Evolutionary conservation across 2,329 filamentous ascomycete genomes (phyloP).

Genomic region (Arthroderma uncinatum): DNA sequence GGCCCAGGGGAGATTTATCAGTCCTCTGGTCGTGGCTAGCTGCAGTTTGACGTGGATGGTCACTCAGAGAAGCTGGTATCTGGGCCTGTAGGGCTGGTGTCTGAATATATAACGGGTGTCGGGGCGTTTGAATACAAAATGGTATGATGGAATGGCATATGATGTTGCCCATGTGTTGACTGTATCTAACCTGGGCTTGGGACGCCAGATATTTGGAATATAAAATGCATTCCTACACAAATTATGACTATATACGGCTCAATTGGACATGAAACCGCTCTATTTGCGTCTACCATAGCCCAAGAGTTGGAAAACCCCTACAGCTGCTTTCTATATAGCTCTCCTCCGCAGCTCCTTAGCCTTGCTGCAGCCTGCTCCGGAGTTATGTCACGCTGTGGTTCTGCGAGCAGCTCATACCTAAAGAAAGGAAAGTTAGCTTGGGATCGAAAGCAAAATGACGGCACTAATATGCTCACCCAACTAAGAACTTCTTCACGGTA

Average conservation of each 20-base stretch:
- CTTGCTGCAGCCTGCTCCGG: slow-evolving; percentile 83
- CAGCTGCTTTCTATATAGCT: slow-evolving; percentile 66
- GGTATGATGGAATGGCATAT: not conserved
- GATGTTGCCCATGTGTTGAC: not conserved
- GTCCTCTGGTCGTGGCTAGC: slow-evolving; percentile 48
- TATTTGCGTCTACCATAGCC: not conserved
- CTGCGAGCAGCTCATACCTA: slow-evolving; percentile 82
- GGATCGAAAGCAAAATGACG: not conserved
- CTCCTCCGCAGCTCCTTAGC: slow-evolving; percentile 63
- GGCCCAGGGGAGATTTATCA: slow-evolving; percentile 48
- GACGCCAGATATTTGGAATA: not conserved
- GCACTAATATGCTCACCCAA: slow-evolving; percentile 45
- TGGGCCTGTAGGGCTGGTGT: slow-evolving; percentile 12
- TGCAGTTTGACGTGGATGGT: slow-evolving; percentile 51
- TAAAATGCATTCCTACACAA: not conserved
- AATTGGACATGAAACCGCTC: not conserved
- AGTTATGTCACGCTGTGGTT: slow-evolving; percentile 96
- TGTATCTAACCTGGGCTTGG: not conserved
- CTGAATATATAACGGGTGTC: not conserved
- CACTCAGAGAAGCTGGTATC: slow-evolving; percentile 40
- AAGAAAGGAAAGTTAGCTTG: slow-evolving; percentile 11
- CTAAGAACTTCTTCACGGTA: slow-evolving; percentile 89
- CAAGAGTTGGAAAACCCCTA: slow-evolving; percentile 6
- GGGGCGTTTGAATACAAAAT: not conserved
- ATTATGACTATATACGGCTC: not conserved